Conservation (phyloP, 2,329 filamentous ascomycete genomes). For the Sphaerostilbella broomeana region DNA sequence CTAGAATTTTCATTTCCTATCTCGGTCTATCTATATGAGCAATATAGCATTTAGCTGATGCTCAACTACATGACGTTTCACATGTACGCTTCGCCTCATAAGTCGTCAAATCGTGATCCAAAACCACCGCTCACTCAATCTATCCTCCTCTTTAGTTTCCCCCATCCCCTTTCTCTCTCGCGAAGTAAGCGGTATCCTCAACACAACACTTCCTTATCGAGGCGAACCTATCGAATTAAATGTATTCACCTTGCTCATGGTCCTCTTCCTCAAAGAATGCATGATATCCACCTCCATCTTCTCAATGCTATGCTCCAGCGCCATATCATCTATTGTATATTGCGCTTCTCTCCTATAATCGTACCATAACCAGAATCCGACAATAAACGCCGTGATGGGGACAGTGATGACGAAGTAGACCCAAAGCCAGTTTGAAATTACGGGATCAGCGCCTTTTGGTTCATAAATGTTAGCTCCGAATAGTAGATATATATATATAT, state of each 20-base stretch:
- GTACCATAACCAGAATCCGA: conserved; percentile 49
- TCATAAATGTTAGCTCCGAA: too few species aligned
- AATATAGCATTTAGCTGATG: too few species aligned
- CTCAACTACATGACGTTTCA: too few species aligned
- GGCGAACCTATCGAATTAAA: conserved; percentile 47
- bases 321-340: conserved; percentile 43
- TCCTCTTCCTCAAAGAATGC: conserved; percentile 48
- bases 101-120: too few species aligned
- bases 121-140: too few species aligned
- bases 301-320: conserved; percentile 49
- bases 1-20: too few species aligned
- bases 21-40: too few species aligned
- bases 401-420: conserved; percentile 57
- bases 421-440: conserved; percentile 50
- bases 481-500: not conserved
- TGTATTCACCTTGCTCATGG: conserved; percentile 49
- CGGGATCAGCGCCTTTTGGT: conserved; percentile 29
- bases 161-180: too few species aligned
- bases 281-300: conserved; percentile 53
- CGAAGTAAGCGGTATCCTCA: too few species aligned
- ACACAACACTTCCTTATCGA: too few species aligned
- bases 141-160: too few species aligned
- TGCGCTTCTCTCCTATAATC: conserved; percentile 43
- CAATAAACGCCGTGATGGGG: conserved; percentile 49
- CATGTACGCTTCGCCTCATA: too few species aligned